Evolutionary conservation across 179 eudicot species (phyloP).

Genomic region (Drosera spatulata): DNA sequence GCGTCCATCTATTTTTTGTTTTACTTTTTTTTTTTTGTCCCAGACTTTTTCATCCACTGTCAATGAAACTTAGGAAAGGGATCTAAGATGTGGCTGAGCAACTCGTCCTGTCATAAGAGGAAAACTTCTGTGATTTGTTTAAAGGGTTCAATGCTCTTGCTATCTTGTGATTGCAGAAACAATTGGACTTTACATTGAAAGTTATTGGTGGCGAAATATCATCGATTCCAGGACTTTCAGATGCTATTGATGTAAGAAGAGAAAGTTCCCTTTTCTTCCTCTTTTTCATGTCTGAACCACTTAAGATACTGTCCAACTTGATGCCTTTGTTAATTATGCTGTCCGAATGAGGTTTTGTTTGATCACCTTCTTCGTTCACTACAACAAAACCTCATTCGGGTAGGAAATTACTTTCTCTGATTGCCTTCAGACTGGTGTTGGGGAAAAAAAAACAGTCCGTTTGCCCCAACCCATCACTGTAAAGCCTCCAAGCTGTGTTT

Average conservation of each 20-base stretch:
- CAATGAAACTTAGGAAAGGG: too few species aligned
- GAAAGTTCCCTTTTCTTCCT: neutral
- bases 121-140: too few species aligned
- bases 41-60: neutral
- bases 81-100: too few species aligned
- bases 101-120: too few species aligned
- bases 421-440: too few species aligned
- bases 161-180: slow-evolving; percentile 44
- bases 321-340: neutral
- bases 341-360: too few species aligned
- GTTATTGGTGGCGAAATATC: slow-evolving; percentile 79
- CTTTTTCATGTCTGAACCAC: neutral
- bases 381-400: too few species aligned
- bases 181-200: slow-evolving; percentile 69
- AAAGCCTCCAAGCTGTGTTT: too few species aligned
- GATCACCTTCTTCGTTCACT: too few species aligned
- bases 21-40: neutral
- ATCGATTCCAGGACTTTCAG: slow-evolving; percentile 76
- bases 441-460: too few species aligned
- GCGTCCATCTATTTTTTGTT: neutral
- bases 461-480: too few species aligned
- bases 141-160: neutral
- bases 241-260: slow-evolving; percentile 66
- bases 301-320: neutral
- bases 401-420: too few species aligned